These are phyloP conservation scores for Leucogyrophana mollusca DNA, from an alignment of 768 basidiomycete genomes.

Conservation along the genomic window DNA sequence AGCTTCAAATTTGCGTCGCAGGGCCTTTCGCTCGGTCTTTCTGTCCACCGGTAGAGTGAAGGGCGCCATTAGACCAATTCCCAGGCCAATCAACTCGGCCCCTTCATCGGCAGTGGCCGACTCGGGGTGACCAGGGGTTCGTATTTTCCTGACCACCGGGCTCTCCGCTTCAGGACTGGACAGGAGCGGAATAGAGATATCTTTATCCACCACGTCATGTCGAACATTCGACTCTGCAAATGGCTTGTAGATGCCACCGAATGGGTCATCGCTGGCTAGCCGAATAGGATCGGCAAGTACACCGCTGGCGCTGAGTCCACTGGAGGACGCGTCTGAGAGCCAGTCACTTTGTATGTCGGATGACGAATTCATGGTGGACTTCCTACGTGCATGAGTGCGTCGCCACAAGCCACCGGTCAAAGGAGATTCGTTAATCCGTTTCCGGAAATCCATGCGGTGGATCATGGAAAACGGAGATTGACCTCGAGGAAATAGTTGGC, in stretches of 20 bases:
- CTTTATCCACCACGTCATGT: conserved; percentile 8
- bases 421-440: conserved; percentile 48
- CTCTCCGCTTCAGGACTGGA: conserved; percentile 42
- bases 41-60: conserved; percentile 47
- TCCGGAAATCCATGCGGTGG: conserved; percentile 30
- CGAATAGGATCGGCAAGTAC: conserved; percentile 20
- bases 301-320: conserved; percentile 12
- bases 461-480: conserved; percentile 31
- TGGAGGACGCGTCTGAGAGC: conserved; percentile 31
- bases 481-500: conserved; percentile 36
- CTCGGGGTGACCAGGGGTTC: conserved; percentile 13
- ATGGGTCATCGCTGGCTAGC: conserved; percentile 42
- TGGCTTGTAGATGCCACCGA: conserved; percentile 43
- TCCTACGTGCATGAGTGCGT: conserved; percentile 26
- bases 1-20: conserved; percentile 12
- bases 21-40: conserved; percentile 15
- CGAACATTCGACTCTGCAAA: conserved; percentile 15
- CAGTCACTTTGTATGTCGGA: conserved; percentile 23
- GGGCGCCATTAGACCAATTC: conserved; percentile 49
- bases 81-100: conserved; percentile 36
- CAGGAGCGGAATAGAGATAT: conserved; percentile 14
- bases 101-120: conserved; percentile 27
- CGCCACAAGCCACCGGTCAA: conserved; percentile 31
- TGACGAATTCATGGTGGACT: conserved; percentile 25
- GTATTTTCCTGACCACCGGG: conserved; percentile 42